Percentiles rank a stretch among this genome's conserved stretches.
phyloP scores from a whole-genome alignment of 1,139 yeast genomes.

The Suzukiozyma palmioleophila region DNA sequence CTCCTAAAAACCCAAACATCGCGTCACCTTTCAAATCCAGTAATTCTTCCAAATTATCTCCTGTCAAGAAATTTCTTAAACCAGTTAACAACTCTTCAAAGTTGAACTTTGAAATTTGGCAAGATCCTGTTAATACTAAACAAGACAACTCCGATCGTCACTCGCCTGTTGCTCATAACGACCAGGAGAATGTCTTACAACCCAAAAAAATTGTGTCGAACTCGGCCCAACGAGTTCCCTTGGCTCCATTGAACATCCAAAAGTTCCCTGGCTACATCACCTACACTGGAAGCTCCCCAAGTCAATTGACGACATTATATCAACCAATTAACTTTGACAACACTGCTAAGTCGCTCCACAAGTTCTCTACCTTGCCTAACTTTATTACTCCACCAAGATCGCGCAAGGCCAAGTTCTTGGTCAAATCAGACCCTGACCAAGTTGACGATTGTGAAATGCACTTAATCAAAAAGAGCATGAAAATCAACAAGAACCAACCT shows the following conservation, averaged over 20 bases:
- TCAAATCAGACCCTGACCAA: slow-evolving; percentile 18
- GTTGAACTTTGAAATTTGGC: slow-evolving; percentile 33
- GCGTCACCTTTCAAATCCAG: slow-evolving; percentile 21
- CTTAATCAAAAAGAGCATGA: slow-evolving; percentile 15
- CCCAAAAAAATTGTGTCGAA: slow-evolving; percentile 24
- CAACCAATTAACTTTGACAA: slow-evolving; percentile 30
- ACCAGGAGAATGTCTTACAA: slow-evolving; percentile 45
- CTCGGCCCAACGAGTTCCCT: slow-evolving; percentile 24
- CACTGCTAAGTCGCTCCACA: slow-evolving; percentile 33
- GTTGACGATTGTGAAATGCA: slow-evolving; percentile 28
- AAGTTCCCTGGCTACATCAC: slow-evolving; percentile 33
- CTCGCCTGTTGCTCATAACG: slow-evolving; percentile 18
- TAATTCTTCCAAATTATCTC: slow-evolving; percentile 7
- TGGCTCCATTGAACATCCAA: slow-evolving; percentile 27
- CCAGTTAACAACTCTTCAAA: slow-evolving; percentile 11
- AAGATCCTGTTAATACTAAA: slow-evolving; percentile 23
- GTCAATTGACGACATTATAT: slow-evolving; percentile 27
- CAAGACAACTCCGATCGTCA: not conserved
- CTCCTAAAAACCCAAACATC: slow-evolving; percentile 29
- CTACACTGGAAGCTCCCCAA: slow-evolving; percentile 7
- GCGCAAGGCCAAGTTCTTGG: slow-evolving; percentile 21
- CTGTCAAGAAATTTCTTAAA: slow-evolving; percentile 7
- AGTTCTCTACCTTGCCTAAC: slow-evolving; percentile 27
- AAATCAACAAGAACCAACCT: not conserved
- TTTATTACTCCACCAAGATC: slow-evolving; percentile 33